Percentiles rank a stretch among this genome's conserved stretches.
phyloP scores from a whole-genome alignment of 148 eudicot species.

The Dysphania ambrosioides region DNA sequence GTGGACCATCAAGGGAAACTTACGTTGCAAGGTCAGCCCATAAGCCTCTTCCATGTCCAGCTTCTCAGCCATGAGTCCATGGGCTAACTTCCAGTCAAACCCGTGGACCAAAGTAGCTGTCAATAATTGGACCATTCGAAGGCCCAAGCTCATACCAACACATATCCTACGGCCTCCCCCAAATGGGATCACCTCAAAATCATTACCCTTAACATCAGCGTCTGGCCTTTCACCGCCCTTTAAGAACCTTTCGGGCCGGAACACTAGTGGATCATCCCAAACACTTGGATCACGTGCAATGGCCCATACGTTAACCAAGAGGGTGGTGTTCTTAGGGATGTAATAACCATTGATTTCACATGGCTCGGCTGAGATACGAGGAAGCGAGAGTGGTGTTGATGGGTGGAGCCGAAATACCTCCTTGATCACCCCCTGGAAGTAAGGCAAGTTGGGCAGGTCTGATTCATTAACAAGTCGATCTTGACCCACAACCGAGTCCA shows the following conservation, averaged over 20 bases:
- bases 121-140: conserved; percentile 74
- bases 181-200: conserved; percentile 87
- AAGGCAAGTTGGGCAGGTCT: conserved; percentile 54
- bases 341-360: conserved; percentile 77
- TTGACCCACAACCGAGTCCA: conserved; percentile 67
- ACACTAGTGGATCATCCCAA: conserved; percentile 69
- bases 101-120: conserved; percentile 66
- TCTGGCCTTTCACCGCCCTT: conserved; percentile 69
- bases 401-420: conserved; percentile 93
- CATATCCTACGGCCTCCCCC: conserved; percentile 93
- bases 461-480: conserved; percentile 50
- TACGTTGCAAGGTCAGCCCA: conserved; percentile 84
- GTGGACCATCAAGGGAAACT: conserved; percentile 60
- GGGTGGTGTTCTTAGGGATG: conserved; percentile 75
- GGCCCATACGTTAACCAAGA: conserved; percentile 92
- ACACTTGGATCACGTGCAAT: conserved; percentile 77
- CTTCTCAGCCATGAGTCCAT: conserved; percentile 47
- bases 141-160: conserved; percentile 80
- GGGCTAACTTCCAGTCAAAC: conserved; percentile 56
- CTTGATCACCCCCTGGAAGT: conserved; percentile 75
- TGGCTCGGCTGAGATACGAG: conserved; percentile 55
- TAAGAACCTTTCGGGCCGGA: conserved; percentile 64
- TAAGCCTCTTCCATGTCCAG: conserved; percentile 87
- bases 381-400: conserved; percentile 84
- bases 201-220: conserved; percentile 70